Conservation (phyloP, 2,329 filamentous ascomycete genomes). For the Calonectria ilicicola region DNA sequence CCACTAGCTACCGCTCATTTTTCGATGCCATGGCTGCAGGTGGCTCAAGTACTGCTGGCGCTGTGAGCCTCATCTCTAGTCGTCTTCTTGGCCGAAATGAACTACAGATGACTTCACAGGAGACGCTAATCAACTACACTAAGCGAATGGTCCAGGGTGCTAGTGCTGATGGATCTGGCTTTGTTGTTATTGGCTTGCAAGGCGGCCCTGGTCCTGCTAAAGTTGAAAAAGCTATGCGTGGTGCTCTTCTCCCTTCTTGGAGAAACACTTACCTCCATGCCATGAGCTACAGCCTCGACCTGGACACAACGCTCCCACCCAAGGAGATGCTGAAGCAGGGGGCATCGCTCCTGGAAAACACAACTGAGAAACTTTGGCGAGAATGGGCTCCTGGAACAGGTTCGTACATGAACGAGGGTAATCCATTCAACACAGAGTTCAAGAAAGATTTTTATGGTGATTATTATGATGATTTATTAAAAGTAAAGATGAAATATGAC, state of each 20-base stretch:
- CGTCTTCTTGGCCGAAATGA: neutral
- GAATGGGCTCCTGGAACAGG: neutral
- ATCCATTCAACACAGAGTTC: neutral
- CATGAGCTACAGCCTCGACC: neutral
- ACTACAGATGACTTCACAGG: neutral
- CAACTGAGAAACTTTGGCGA: neutral
- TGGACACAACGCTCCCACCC: neutral
- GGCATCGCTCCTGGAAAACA: neutral
- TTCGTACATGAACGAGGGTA: slow-evolving; percentile 4
- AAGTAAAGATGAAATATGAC: neutral
- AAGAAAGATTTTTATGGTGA: neutral
- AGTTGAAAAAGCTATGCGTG: neutral
- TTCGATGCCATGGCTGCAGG: neutral
- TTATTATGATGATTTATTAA: neutral
- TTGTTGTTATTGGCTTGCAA: neutral
- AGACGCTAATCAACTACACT: neutral
- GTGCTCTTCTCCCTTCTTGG: neutral
- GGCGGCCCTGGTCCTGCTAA: neutral
- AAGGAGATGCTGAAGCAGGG: neutral
- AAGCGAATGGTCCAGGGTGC: neutral
- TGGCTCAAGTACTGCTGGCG: neutral
- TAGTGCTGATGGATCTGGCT: neutral
- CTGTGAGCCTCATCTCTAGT: neutral
- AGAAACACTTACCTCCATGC: neutral
- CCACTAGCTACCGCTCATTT: neutral